A percentile compares a stretch with the other conserved stretches of the same genome.
These are phyloP conservation scores for Podospora pseudocomata DNA, from an alignment of 495 filamentous ascomycete species.

Conservation along the genomic window DNA sequence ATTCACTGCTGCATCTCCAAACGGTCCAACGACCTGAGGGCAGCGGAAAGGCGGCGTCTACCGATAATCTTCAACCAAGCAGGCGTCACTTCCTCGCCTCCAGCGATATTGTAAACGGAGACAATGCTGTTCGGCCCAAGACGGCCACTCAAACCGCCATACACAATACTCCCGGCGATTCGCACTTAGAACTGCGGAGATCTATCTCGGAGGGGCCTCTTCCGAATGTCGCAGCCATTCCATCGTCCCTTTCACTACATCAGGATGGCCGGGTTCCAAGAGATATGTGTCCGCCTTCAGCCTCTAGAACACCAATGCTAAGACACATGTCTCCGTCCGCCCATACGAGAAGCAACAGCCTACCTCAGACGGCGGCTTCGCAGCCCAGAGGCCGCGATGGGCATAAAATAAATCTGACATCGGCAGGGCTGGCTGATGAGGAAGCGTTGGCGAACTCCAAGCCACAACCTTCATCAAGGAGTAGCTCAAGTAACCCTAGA, in stretches of 20 bases:
- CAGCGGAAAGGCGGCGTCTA: slow-evolving; percentile 19
- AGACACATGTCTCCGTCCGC: slow-evolving; percentile 25
- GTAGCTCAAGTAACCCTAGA: slow-evolving; percentile 21
- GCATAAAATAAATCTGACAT: slow-evolving; percentile 23
- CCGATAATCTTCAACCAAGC: slow-evolving; percentile 22
- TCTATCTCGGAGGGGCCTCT: slow-evolving; percentile 16
- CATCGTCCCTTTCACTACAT: background rate
- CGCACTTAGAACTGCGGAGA: slow-evolving; percentile 12
- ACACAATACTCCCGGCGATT: background rate
- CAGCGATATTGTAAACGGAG: slow-evolving; percentile 15
- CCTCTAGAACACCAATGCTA: slow-evolving; percentile 34
- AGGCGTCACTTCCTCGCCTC: slow-evolving; percentile 28
- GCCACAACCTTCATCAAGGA: slow-evolving; percentile 22
- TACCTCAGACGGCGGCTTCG: slow-evolving; percentile 17
- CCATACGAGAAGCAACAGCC: slow-evolving; percentile 23
- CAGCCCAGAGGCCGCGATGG: slow-evolving; percentile 4
- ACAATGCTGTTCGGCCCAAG: background rate
- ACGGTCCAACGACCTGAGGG: slow-evolving; percentile 8
- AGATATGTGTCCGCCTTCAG: slow-evolving; percentile 32
- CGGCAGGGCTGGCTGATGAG: slow-evolving; percentile 29
- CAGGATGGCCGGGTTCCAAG: slow-evolving; percentile 17
- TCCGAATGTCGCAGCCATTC: background rate
- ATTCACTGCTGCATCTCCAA: slow-evolving; percentile 5
- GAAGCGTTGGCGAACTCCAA: slow-evolving; percentile 18
- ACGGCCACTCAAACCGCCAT: background rate